Conservation (phyloP, 345 rosid species). For the Clausena lansium region DNA sequence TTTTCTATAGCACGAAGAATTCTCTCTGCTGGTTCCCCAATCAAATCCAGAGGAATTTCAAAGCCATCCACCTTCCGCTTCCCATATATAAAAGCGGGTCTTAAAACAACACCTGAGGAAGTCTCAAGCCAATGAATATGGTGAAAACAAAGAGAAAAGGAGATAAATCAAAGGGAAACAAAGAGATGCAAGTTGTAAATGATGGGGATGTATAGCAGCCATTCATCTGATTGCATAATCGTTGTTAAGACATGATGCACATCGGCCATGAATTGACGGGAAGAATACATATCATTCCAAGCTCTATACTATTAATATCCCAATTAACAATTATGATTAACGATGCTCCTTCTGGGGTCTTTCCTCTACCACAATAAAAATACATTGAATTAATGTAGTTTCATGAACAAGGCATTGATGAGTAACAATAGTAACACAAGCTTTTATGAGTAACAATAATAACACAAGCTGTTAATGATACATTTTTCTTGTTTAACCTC, state of each 20-base stretch:
- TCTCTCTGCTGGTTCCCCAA: conserved; percentile 75
- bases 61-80: conserved; percentile 64
- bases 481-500: neutral
- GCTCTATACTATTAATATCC: neutral
- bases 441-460: neutral
- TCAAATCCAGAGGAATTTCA: conserved; percentile 77
- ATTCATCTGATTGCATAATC: neutral
- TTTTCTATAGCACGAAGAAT: conserved; percentile 49
- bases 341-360: neutral
- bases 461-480: neutral
- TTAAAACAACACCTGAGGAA: conserved; percentile 66
- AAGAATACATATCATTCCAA: neutral
- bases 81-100: conserved; percentile 89
- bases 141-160: neutral
- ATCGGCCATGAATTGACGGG: neutral
- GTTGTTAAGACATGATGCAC: neutral
- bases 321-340: neutral
- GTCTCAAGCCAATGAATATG: conserved; percentile 11
- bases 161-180: neutral
- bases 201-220: neutral
- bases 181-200: neutral
- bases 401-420: neutral
- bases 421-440: neutral
- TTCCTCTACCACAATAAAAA: neutral
- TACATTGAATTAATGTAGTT: neutral